Base-by-base conservation (phyloP, 164 flowering plant species). In the Stephania japonica region DNA sequence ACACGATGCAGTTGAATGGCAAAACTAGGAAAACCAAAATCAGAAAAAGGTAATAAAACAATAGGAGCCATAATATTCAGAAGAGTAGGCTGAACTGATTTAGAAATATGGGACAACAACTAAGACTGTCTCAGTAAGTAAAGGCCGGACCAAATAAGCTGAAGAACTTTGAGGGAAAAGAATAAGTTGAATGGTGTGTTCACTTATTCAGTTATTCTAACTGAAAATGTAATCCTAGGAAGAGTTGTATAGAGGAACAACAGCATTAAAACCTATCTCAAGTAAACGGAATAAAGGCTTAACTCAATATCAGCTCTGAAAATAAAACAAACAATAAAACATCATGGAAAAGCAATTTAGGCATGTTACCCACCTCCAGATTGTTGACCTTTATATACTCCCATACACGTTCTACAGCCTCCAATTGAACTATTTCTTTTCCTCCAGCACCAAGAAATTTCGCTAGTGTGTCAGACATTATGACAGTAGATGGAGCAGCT, bases 401-500 rank as follows among this genome's bases (percentile, higher is more conserved):
- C 91, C 89, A 89, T 65, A 94, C 85, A 70, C 82, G 87, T 66
- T 80, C 78, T 4, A 81, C 42, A n/a, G 83, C 95, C 65, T 90
- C 97, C 26, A 88, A 47, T 50, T 83, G 86, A 21, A 77, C 80
- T 91, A 94, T 92, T 80, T 90, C 97, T 82, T 82, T 88, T 72
- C 78, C 93, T 41, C 75, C 87, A 70, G 86, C 78, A 47, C 97
- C 97, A 67, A 94, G 85, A 81, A 92, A 92, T 19, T 76, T 87
- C 27, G 90, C 91, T 72, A 94, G 96, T 38, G 86, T 87, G 74
- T 89, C 94, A 82, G 99, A 92, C 72, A 92, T 89, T 71, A 81
- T 73, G 32, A 90, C 84, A 73, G 86, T 69, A 59, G 89, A 77
- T 18, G 78, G 19, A 80, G 74, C 77, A 72, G 84, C 65, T 70